Conservation (phyloP, 1,139 yeast genomes). For the Lodderomyces pseudojiufengensis region DNA sequence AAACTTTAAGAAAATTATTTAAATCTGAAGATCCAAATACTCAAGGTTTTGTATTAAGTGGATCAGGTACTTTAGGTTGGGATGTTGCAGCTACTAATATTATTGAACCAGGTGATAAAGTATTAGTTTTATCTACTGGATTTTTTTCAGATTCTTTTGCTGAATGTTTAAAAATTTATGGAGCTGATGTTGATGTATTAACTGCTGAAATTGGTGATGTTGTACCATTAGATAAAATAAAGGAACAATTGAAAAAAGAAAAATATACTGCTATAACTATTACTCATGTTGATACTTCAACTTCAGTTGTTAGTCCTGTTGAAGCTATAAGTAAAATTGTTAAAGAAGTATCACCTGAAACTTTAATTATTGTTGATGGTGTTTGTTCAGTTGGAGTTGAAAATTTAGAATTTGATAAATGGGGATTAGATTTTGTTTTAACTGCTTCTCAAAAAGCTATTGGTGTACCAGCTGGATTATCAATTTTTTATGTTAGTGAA, state of each 20-base stretch:
- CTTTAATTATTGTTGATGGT: conserved; percentile 85
- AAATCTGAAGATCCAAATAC: conserved; percentile 60
- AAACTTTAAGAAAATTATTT: conserved; percentile 69
- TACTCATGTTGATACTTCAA: conserved; percentile 95
- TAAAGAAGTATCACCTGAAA: conserved; percentile 66
- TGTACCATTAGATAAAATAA: conserved; percentile 58
- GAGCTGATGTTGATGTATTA: conserved; percentile 62
- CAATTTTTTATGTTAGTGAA: conserved; percentile 70
- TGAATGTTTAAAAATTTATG: conserved; percentile 70
- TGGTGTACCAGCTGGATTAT: conserved; percentile 92
- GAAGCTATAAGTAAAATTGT: conserved; percentile 59
- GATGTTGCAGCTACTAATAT: conserved; percentile 82
- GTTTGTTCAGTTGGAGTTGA: conserved; percentile 95
- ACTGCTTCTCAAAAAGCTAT: conserved; percentile 95
- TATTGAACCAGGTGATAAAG: conserved; percentile 62
- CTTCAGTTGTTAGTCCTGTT: conserved; percentile 82
- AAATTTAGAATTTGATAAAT: conserved; percentile 74
- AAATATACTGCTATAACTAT: conserved; percentile 71
- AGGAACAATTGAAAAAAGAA: conserved; percentile 46
- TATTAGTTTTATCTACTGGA: conserved; percentile 86
- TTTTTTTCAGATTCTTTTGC: conserved; percentile 87
- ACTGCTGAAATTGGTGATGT: conserved; percentile 73
- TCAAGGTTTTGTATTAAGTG: conserved; percentile 80
- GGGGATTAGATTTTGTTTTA: conserved; percentile 87
- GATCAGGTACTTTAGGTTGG: conserved; percentile 96